Base-by-base conservation (phyloP, 2,329 filamentous ascomycete species). In the Pseudocercospora fuligena region DNA sequence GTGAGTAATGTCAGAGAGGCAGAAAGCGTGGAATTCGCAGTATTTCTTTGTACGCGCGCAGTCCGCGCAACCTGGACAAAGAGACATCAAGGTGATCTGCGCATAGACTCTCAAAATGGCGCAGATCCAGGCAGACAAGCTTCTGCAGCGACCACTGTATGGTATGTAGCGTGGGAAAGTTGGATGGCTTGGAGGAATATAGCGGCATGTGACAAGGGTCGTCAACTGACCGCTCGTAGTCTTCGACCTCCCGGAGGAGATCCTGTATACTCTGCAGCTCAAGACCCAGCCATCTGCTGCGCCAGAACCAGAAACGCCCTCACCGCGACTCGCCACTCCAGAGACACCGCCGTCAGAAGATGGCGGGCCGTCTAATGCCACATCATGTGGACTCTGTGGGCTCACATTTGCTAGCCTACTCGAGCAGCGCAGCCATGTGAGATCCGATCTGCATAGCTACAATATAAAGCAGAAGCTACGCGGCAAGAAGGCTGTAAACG, bases 391-490 rank as follows among this genome's bases (percentile, higher is more conserved):
- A 0, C 84, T 98, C 4, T 99, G 95, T 80, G 84, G 85, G 46
- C 84, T 93, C 43, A 83, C 86, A 5, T 97, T 96, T 74, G 76
- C 84, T 33, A 90, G 85, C 9, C 85, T 97, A 7, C 85, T 89
- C 67, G 94, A 98, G 68, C 94, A 98, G 77, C 88, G 92, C 68
- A 86, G 88, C 66, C 95, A 99, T 80, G 89, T 92, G 65, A 91
- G 92, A 74, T 97, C 94, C 9, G 95, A 99, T 75, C 85, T 96
- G 58, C 95, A 99, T 78, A 87, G 90, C 70, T 99, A 97, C 81
- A 99, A 99, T 77, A 81, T 98, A 68, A 98, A 97, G 80, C 92
- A 94, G 77, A 97, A 92, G 82, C 82, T 97, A 64, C 89, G 92
- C 56, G 92, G 92, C 0, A 84, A 85, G 65, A 86, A 85, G 9